These are phyloP conservation scores for Graphium sp. DNA, from an alignment of 2,329 filamentous ascomycete species.

Conservation along the genomic window DNA sequence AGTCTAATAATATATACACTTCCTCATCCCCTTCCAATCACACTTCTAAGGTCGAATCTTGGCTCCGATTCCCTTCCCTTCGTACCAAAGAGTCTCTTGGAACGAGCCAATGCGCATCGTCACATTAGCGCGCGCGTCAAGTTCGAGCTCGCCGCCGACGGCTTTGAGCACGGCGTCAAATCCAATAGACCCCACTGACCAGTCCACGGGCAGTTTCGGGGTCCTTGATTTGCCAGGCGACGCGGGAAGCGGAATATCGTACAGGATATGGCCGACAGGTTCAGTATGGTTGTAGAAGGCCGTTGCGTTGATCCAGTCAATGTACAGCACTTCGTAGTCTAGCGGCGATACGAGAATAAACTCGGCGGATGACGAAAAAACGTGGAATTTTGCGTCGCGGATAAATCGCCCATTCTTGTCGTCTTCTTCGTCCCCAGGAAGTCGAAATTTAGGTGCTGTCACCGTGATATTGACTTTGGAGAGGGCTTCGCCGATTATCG, in stretches of 20 bases:
- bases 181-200: conserved; percentile 61
- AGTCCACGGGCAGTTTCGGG: conserved; percentile 66
- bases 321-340: conserved; percentile 50
- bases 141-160: conserved; percentile 59
- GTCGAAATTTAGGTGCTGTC: conserved; percentile 48
- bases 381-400: conserved; percentile 68
- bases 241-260: conserved; percentile 57
- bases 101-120: conserved; percentile 60
- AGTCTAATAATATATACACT: no score
- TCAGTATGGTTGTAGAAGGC: conserved; percentile 73
- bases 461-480: conserved; percentile 56
- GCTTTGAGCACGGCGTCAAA: conserved; percentile 70
- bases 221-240: conserved; percentile 57
- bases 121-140: conserved; percentile 65
- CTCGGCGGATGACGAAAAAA: conserved; percentile 71
- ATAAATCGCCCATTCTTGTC: conserved; percentile 49
- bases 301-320: conserved; percentile 69
- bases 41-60: conserved; percentile 39
- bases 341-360: conserved; percentile 76
- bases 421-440: conserved; percentile 28
- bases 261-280: conserved; percentile 60
- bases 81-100: conserved; percentile 55
- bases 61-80: conserved; percentile 54
- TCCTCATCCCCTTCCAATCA: no score
- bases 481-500: conserved; percentile 54